Percentiles rank a stretch among this genome's conserved stretches.
Evolutionary conservation across 1,284 basidiomycete species (phyloP).

Genomic region (Boletus sp.): DNA sequence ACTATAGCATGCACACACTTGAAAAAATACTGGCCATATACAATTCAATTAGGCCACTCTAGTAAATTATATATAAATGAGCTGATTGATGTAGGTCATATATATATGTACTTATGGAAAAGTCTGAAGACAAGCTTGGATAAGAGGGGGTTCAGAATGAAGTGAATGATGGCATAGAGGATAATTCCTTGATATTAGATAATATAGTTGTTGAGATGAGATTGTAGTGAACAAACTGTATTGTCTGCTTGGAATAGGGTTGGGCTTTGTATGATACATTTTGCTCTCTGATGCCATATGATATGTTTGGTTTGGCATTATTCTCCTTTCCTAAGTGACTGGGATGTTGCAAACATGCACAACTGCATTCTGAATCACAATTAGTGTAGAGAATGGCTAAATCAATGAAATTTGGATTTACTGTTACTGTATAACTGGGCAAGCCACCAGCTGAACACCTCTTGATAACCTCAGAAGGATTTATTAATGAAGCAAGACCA

Average conservation of each 20-base stretch:
- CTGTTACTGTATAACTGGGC: background rate
- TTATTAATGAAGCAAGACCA: background rate
- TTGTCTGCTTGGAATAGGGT: background rate
- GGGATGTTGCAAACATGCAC: background rate
- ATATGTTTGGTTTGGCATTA: no score
- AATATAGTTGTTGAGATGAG: background rate
- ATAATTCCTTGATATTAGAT: background rate
- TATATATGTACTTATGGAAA: conserved; percentile 1
- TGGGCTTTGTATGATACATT: background rate
- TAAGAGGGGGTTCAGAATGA: background rate
- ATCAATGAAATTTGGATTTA: background rate
- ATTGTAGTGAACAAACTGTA: background rate
- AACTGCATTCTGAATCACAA: background rate
- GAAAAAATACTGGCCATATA: background rate
- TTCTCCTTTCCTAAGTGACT: background rate
- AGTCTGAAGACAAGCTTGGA: background rate
- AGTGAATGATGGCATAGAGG: background rate
- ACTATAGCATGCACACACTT: background rate
- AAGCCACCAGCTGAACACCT: conserved; percentile 1
- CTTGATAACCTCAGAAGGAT: background rate
- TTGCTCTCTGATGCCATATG: no score
- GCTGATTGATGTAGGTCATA: background rate
- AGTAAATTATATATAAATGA: conserved; percentile 1
- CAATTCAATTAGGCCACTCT: background rate
- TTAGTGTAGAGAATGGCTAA: background rate